These are phyloP conservation scores for Calvatia gigantea DNA, from an alignment of 768 basidiomycete genomes.

Conservation along the genomic window DNA sequence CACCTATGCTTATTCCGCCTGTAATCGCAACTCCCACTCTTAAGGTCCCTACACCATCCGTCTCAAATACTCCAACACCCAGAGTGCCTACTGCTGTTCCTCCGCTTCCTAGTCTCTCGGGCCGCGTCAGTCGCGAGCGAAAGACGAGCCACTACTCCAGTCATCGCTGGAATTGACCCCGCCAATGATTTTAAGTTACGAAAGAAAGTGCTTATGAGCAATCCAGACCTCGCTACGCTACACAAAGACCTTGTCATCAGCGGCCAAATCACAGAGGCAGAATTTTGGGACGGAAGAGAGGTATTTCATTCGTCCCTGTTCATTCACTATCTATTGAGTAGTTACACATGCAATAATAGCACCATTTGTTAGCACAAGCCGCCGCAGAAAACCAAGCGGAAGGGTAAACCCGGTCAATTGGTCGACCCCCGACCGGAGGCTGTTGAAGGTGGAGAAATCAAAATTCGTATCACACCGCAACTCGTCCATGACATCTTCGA, in stretches of 20 bases:
- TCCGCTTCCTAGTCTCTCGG: constrained; percentile 50
- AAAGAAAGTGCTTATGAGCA: constrained; percentile 75
- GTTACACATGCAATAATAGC: constrained; percentile 37
- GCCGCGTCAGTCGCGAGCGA: constrained; percentile 60
- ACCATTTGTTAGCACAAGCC: constrained; percentile 72
- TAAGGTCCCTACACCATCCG: constrained; percentile 17
- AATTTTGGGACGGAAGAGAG: constrained; percentile 98
- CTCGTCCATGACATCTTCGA: constrained; percentile 96
- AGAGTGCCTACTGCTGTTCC: constrained; percentile 25
- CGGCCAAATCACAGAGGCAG: constrained; percentile 83
- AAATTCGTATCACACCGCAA: constrained; percentile 87
- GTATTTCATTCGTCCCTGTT: constrained; percentile 36
- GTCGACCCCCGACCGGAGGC: constrained; percentile 88
- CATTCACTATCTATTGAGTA: constrained; percentile 9
- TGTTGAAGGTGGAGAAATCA: constrained; percentile 80
- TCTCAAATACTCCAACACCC: constrained; percentile 24
- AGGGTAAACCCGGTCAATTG: constrained; percentile 80
- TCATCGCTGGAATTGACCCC: constrained; percentile 55
- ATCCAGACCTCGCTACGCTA: constrained; percentile 72
- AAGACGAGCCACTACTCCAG: constrained; percentile 44
- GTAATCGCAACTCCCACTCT: constrained; percentile 20
- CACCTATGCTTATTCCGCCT: constrained; percentile 23
- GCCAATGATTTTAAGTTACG: constrained; percentile 69
- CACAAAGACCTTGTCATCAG: constrained; percentile 87
- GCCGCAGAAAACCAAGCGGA: constrained; percentile 69